These are phyloP conservation scores for Ammopiptanthus mongolicus DNA, from an alignment of 306 rosid genomes.

Conservation along the genomic window DNA sequence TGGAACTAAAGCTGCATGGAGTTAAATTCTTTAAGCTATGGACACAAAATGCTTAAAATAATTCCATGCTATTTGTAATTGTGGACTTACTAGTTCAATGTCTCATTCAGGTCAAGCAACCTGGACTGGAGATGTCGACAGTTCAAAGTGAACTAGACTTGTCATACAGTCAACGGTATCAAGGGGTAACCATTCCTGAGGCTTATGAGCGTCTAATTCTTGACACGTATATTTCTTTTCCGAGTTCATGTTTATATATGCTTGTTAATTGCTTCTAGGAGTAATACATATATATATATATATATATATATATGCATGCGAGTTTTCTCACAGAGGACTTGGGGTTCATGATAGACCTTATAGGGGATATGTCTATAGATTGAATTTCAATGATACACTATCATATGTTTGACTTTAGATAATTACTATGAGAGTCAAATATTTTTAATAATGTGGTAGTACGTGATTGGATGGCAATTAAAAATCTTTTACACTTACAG, in stretches of 20 bases:
- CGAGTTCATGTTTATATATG: neutral
- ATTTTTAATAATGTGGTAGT: no score
- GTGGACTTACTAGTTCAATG: conserved; percentile 5
- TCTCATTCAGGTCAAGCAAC: conserved; percentile 68
- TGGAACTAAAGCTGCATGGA: neutral
- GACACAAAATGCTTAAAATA: neutral
- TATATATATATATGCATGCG: no score
- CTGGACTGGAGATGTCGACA: conserved; percentile 75
- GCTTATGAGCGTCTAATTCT: conserved; percentile 88
- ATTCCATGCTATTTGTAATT: neutral
- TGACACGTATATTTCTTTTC: conserved; percentile 56
- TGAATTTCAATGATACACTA: no score
- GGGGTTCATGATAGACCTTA: neutral
- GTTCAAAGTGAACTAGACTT: conserved; percentile 82
- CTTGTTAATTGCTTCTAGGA: neutral
- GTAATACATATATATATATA: no score
- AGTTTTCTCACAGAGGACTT: neutral
- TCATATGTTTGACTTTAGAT: no score
- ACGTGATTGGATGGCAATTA: no score
- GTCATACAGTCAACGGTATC: conserved; percentile 83
- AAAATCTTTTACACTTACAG: no score
- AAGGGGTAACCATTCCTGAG: conserved; percentile 63
- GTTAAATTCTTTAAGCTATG: neutral
- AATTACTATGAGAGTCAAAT: no score
- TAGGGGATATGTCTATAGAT: neutral